phyloP scores from a whole-genome alignment of 257 asterid genomes.

The Nyctanthes arbortristis region DNA sequence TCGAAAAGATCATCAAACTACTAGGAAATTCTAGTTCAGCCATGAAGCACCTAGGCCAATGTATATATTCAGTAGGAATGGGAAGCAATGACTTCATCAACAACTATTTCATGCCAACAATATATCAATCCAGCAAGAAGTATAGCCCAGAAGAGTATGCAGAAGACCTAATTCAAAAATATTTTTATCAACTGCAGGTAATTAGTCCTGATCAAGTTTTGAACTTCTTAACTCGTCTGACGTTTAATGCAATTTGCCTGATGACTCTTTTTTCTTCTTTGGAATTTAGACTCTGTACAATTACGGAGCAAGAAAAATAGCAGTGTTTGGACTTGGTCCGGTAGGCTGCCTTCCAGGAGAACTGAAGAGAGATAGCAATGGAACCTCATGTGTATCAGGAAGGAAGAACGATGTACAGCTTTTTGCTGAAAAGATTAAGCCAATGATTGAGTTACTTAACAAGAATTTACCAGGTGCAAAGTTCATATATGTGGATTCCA shows the following conservation, averaged over 20 bases:
- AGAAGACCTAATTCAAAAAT: too few species aligned
- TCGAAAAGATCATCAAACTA: conserved; percentile 10
- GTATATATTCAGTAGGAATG: conserved; percentile 33
- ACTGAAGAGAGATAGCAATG: background rate
- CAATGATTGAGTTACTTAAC: conserved; percentile 16
- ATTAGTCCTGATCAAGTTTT: too few species aligned
- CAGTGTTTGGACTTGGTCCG: conserved; percentile 17
- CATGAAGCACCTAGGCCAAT: conserved; percentile 10
- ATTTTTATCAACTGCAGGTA: too few species aligned
- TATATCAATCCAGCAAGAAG: conserved; percentile 16
- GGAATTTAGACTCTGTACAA: conserved; percentile 2
- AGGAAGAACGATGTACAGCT: background rate
- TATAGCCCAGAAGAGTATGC: conserved; percentile 32
- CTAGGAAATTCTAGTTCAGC: conserved; percentile 18
- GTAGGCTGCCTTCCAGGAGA: conserved; percentile 20
- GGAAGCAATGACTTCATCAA: conserved; percentile 46
- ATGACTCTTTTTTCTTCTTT: too few species aligned
- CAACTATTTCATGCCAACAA: conserved; percentile 35
- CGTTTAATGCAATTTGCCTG: too few species aligned
- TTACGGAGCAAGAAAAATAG: too few species aligned
- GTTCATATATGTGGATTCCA: conserved; percentile 12
- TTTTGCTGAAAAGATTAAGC: conserved; percentile 13
- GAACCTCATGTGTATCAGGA: background rate
- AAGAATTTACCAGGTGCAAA: conserved; percentile 11
- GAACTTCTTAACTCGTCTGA: too few species aligned